Evolutionary conservation across 1,284 basidiomycete genomes (phyloP), one percentile per base, ranked within the genome.

Genomic region (Somion occarium): DNA sequence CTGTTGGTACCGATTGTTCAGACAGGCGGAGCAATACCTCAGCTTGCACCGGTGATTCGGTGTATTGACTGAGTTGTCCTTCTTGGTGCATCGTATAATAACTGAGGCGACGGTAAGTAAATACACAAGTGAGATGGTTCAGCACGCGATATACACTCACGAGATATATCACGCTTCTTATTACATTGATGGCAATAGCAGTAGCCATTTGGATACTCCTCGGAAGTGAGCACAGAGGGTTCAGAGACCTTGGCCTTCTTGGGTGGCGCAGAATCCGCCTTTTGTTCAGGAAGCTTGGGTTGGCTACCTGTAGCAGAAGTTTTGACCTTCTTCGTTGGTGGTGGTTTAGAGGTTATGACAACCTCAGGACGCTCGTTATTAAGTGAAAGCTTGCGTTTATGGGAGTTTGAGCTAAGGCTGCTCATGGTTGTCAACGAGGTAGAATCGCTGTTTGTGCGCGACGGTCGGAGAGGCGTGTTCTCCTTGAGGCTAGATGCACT

Each of bases 151-250:
- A n/a, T 27, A 60, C 38, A 69, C 71, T 52, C 42, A 83, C 84
- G 67, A 38, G 67, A 59, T n/a, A 64, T 59, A 56, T 79, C 78
- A 44, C 78, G 76, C 57, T 82, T 83, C 60, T 74, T 76, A 55
- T 73, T 73, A 63, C 86, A 89, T 59, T 89, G 86, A 64, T 89
- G 86, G 57, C 86, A 89, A 56, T 81, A 78, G 47, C 78, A 65
- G 39, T 61, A 66, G 19, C 68, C 68, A 53, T 69, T 62, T 20
- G 70, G 65, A 56, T 61, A 72, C 51, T 70, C 66, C 37, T 67
- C 59, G 3, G 56, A 43, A 9, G 52, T 46, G 44, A 61, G 59
- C 12, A 51, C 54, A 5, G 50, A 46, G 27, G 58, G 51, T 9
- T 15, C 39, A 26, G 30, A 25, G 19, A 13, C 15, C 46, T 48